phyloP scores from a whole-genome alignment of 768 basidiomycete species.

The Boletus speciosus region DNA sequence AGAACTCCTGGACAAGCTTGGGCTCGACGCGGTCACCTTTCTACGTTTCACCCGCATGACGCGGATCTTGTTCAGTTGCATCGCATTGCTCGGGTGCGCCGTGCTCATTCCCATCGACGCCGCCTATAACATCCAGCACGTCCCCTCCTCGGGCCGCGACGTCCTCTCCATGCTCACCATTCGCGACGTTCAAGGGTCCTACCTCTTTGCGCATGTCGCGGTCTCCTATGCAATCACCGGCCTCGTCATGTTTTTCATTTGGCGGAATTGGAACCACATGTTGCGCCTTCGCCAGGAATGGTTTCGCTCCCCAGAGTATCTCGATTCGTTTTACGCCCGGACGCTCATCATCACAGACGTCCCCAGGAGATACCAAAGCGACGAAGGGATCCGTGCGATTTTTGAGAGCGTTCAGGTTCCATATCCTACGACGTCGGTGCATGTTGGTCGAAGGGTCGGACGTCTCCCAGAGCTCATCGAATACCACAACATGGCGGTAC shows the following conservation, averaged over 20 bases:
- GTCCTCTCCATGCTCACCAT: constrained; percentile 81
- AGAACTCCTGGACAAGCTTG: constrained; percentile 84
- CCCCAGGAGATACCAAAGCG: constrained; percentile 75
- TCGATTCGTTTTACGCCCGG: constrained; percentile 87
- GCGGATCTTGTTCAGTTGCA: constrained; percentile 63
- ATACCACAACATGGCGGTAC: constrained; percentile 90
- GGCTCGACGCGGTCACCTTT: constrained; percentile 90
- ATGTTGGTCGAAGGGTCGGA: constrained; percentile 85
- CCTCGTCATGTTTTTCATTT: constrained; percentile 68
- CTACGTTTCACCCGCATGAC: constrained; percentile 88
- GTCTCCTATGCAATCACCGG: constrained; percentile 78
- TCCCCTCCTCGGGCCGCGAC: constrained; percentile 50
- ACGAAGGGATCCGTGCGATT: constrained; percentile 76
- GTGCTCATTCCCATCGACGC: constrained; percentile 86
- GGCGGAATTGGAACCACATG: constrained; percentile 75
- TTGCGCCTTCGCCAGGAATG: constrained; percentile 75
- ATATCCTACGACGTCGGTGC: constrained; percentile 88
- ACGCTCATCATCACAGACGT: constrained; percentile 83
- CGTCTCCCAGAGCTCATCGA: constrained; percentile 88
- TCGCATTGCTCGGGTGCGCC: constrained; percentile 62
- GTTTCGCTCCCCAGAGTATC: constrained; percentile 89
- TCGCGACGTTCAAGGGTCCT: constrained; percentile 67
- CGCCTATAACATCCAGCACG: constrained; percentile 72
- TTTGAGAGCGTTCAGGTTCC: constrained; percentile 76
- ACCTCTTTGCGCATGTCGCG: constrained; percentile 82